Base-by-base conservation (phyloP, 352 stramenopile species). In the Halophytophthora batemanensis region DNA sequence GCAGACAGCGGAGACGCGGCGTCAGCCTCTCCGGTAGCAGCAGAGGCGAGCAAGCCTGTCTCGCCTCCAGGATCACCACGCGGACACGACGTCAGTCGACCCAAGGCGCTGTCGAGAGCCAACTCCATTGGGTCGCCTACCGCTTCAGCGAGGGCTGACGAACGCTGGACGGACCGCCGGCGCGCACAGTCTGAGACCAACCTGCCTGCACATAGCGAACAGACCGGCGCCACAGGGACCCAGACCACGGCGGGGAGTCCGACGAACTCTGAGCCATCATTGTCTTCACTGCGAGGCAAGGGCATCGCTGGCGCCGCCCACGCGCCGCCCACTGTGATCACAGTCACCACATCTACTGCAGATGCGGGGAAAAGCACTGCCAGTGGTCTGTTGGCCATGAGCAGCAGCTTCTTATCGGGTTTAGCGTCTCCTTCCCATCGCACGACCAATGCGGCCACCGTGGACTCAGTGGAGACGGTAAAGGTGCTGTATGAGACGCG, bases 141-240 rank as follows among this genome's bases (percentile, higher is more conserved):
- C 25, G 4, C 8, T 8, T 4, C 25, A 4, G 25, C 25, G 25
- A 8, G 8, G 25, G 12, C 28, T 11, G 38, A 18, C 10, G 45
- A 25, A 25, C 38, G 48, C 37, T 61, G 48, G 64, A 53, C 57
- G 12, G 53, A 75, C 23, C 53, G 43, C 17, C 68, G 78, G 45
- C 78, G 78, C 42, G 82, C 76, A 34, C 78, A 87, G 62, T 87
- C 78, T 1, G 59, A 66, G 12, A 45, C 58, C 10, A 71, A 83
- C 28, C 59, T 89, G 33, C 53, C 52, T 38, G 39, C 29, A 14
- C 45, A 59, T 21, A 15, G 12, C 13, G 36, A 46, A 35, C 22
- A 42, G 49, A 44, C 44, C 38, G 34, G 35, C 55, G 23, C 42
- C 42, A 18, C 49, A 47, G 51, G 33, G 2, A 18, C 21, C 10